Evolutionary conservation across 495 filamentous ascomycete genomes (phyloP).

Genomic region (Neurospora cerealis): DNA sequence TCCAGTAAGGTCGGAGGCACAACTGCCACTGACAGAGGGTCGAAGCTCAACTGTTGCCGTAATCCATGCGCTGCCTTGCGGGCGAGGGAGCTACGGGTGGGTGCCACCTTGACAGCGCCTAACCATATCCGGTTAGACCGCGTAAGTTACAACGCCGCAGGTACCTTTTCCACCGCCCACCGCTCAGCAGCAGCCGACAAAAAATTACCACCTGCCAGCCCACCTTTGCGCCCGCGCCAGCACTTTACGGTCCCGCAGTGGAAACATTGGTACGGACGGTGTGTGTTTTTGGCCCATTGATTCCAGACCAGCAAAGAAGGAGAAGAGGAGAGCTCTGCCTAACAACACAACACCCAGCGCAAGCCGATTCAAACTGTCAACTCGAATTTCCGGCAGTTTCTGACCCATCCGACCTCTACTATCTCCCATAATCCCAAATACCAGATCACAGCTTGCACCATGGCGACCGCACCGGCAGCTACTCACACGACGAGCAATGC

Average conservation of each 20-base stretch:
- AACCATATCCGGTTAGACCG: not conserved
- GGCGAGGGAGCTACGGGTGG: slow-evolving; percentile 2
- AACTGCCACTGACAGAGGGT: slow-evolving; percentile 1
- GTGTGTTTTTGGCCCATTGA: not conserved
- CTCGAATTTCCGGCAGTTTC: slow-evolving; percentile 1
- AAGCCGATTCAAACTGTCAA: slow-evolving; percentile 6
- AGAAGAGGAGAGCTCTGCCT: slow-evolving; percentile 18
- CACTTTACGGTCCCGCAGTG: not conserved
- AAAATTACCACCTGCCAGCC: slow-evolving; percentile 20
- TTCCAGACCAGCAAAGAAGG: not conserved
- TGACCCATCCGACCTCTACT: slow-evolving; percentile 4
- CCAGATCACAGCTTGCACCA: slow-evolving; percentile 32
- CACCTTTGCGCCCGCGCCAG: slow-evolving; percentile 10
- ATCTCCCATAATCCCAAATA: not conserved
- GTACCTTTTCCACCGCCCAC: not conserved
- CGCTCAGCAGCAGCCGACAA: slow-evolving; percentile 14
- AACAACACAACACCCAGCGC: not conserved
- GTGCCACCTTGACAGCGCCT: not conserved
- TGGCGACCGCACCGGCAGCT: slow-evolving; percentile 53
- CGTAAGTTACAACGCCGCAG: not conserved
- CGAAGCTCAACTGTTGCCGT: slow-evolving; percentile 22
- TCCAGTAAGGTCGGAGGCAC: not conserved
- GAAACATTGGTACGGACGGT: not conserved
- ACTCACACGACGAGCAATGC: slow-evolving; percentile 50
- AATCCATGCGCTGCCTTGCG: slow-evolving; percentile 28